Base-by-base conservation (phyloP, 2,329 filamentous ascomycete genomes). In the Graphilbum fragrans region DNA sequence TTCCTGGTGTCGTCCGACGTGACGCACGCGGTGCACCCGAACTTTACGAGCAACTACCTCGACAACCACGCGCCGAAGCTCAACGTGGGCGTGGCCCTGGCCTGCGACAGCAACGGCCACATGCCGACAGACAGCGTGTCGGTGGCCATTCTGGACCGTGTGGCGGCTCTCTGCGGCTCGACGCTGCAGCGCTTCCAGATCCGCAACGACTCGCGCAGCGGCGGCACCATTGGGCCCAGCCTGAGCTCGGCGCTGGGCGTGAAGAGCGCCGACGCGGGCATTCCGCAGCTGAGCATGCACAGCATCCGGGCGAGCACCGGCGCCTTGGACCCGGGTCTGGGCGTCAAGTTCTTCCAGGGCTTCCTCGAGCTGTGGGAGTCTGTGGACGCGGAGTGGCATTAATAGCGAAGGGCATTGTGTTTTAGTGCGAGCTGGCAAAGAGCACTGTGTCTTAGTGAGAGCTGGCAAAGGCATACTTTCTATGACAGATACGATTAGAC, bases 201-300 rank as follows among this genome's bases (percentile, higher is more conserved):
- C 58, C 70, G 92, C 43, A 98, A 96, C 57, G 92, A 96, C 61
- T 82, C 74, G 10, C 70, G 90, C 41, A 86, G 79, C 54, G 92
- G 92, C 23, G 92, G 92, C 16, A 98, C 92, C 0, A 87, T 96
- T n/a, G 92, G 92, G 0, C 92, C 92, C 1, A 87, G 88, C 74
- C 70, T 94, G 29, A 86, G 80, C 50, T 77, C 80, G 22, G 75
- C 74, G 22, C 83, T 92, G 61, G 90, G 90, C 23, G 80, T 94
- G 45, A 67, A 85, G 39, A 77, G 86, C 0, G 82, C 92, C 38
- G 90, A 96, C 57, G 86, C 85, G 1, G 90, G 90, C 14, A 80
- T 96, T 53, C 80, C 87, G 5, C 90, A 96, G 64, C 63, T 95
- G 52, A 90, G 82, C 55, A 96, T 96, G 90, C 90, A 96, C 61